Conservation (phyloP, 768 basidiomycete genomes). For the Candolleomyces efflorescens region DNA sequence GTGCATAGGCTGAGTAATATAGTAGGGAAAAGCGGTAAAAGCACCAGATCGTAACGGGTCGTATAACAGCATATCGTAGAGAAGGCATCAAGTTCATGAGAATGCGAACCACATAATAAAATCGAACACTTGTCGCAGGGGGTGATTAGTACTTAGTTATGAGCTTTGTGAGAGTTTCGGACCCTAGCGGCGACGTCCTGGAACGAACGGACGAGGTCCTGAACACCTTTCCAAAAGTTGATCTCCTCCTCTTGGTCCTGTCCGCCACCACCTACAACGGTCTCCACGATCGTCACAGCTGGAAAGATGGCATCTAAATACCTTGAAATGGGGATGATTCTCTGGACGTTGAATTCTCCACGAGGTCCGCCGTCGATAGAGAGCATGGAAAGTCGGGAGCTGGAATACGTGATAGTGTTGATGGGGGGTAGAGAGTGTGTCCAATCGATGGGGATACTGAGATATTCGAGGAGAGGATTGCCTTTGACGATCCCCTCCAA, state of each 20-base stretch:
- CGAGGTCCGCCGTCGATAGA: background rate
- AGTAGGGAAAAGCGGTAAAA: no score
- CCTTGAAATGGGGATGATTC: background rate
- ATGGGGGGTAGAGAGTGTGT: background rate
- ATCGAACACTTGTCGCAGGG: no score
- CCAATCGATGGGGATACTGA: background rate
- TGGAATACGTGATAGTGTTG: background rate
- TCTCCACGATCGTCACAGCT: background rate
- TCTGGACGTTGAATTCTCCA: background rate
- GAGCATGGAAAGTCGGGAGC: background rate
- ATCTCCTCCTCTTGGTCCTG: background rate
- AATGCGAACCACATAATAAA: no score
- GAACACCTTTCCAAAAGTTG: background rate
- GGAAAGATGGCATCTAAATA: background rate
- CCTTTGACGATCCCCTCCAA: background rate
- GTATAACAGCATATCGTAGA: no score
- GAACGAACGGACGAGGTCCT: background rate
- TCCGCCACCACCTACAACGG: background rate
- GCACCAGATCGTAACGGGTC: no score
- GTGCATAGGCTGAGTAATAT: no score
- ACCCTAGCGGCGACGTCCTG: background rate
- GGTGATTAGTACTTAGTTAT: no score
- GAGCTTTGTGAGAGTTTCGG: no score
- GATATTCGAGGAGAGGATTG: background rate
- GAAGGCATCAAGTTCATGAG: no score